Conservation (phyloP, 2,329 filamentous ascomycete genomes). For the Parasarocladium wereldwijsianum region DNA sequence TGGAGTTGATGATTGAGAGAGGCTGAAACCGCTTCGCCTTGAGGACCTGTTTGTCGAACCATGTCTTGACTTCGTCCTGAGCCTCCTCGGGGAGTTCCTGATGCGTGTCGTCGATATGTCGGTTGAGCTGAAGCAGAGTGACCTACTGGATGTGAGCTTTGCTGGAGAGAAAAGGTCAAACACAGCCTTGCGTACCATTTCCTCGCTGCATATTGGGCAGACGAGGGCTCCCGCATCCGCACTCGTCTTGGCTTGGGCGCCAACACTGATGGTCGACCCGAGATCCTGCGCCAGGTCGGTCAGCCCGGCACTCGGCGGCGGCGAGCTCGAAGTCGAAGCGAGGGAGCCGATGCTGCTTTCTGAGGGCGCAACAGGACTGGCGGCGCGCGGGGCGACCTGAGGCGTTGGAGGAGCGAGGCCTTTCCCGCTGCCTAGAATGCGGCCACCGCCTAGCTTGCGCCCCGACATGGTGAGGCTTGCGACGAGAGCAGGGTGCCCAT, state of each 20-base stretch:
- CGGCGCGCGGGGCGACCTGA: slow-evolving; percentile 25
- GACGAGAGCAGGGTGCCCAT: slow-evolving; percentile 2
- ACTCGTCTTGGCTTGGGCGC: slow-evolving; percentile 35
- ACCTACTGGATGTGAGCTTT: slow-evolving; percentile 36
- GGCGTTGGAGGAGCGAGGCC: slow-evolving; percentile 53
- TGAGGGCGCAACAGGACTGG: slow-evolving; percentile 38
- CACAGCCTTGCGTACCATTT: slow-evolving; percentile 55
- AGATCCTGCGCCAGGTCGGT: slow-evolving; percentile 65
- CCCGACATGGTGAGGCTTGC: slow-evolving; percentile 47
- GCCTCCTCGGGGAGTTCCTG: slow-evolving; percentile 77
- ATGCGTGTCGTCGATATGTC: slow-evolving; percentile 72
- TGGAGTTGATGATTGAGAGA: slow-evolving; percentile 81
- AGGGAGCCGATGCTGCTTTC: slow-evolving; percentile 68
- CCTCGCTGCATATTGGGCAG: slow-evolving; percentile 96
- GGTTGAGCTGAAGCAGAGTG: slow-evolving; percentile 83
- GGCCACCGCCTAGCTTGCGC: slow-evolving; percentile 81
- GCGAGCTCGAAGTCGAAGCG: slow-evolving; percentile 56
- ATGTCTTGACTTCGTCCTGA: slow-evolving; percentile 90
- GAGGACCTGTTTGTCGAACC: slow-evolving; percentile 89
- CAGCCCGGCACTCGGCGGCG: slow-evolving; percentile 43
- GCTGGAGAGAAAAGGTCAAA: not conserved
- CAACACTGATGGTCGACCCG: slow-evolving; percentile 62
- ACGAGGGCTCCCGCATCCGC: slow-evolving; percentile 48
- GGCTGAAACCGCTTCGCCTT: slow-evolving; percentile 92
- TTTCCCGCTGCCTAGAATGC: slow-evolving; percentile 77